Conservation (phyloP, 139 green algal genomes). For the Chlorella vulgaris region DNA sequence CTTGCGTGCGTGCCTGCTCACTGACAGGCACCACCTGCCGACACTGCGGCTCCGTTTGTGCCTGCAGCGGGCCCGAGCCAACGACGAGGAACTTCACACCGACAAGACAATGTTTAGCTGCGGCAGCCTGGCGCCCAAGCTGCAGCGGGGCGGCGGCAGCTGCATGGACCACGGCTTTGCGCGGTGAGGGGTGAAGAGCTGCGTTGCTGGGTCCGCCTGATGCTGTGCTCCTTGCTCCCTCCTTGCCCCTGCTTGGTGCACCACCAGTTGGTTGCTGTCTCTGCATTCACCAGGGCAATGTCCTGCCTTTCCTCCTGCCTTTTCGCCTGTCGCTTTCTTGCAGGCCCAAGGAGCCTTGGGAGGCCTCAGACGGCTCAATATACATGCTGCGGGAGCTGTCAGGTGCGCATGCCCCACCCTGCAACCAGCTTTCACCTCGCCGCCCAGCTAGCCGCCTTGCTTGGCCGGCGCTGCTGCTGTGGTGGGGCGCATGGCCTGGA, state of each 20-base stretch:
- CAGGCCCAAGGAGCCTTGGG: constrained; percentile 85
- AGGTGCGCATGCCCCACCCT: background rate
- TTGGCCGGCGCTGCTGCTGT: background rate
- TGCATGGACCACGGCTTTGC: constrained; percentile 83
- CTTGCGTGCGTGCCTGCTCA: too few species aligned
- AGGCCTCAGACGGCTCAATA: constrained; percentile 87
- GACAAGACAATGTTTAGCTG: constrained; percentile 83
- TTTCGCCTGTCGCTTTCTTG: background rate
- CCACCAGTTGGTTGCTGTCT: background rate
- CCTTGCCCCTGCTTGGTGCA: background rate
- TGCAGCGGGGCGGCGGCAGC: constrained; percentile 61
- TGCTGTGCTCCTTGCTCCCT: background rate
- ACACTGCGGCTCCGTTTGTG: background rate
- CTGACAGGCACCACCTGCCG: too few species aligned
- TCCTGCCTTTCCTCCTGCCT: background rate
- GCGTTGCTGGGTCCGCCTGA: background rate
- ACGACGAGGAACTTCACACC: constrained; percentile 58
- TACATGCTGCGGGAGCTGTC: constrained; percentile 81
- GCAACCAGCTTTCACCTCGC: too few species aligned
- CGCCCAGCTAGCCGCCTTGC: background rate
- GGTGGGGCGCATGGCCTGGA: too few species aligned
- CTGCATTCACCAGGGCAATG: background rate
- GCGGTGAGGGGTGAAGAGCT: background rate
- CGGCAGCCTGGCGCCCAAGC: constrained; percentile 67
- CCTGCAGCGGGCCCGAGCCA: constrained; percentile 38